Evolutionary conservation across 352 stramenopile species (phyloP).

Genomic region (Globisporangium paroecandrum): DNA sequence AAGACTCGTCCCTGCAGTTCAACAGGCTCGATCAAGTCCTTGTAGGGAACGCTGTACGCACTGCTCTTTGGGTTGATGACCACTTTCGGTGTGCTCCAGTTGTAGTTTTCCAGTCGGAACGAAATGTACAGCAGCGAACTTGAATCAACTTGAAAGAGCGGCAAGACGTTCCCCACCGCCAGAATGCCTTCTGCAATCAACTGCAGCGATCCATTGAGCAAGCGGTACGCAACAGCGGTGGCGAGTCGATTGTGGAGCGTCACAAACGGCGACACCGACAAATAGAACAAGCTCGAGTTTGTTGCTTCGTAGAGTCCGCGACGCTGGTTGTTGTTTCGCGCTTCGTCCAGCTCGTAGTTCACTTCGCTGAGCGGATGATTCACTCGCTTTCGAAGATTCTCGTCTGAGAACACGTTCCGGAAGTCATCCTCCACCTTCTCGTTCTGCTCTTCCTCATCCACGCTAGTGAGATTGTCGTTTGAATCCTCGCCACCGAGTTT

Average conservation of each 20-base stretch:
- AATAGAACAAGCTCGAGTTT: constrained; percentile 81
- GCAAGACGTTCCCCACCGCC: constrained; percentile 77
- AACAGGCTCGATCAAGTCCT: constrained; percentile 69
- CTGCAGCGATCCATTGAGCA: constrained; percentile 81
- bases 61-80: constrained; percentile 76
- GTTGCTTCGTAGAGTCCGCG: constrained; percentile 79
- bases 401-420: constrained; percentile 65
- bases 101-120: constrained; percentile 87
- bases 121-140: constrained; percentile 68
- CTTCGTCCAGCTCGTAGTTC: constrained; percentile 82
- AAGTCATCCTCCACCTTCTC: constrained; percentile 82
- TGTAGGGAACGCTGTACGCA: constrained; percentile 72
- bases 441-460: constrained; percentile 51
- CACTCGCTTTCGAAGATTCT: constrained; percentile 41
- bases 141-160: constrained; percentile 80
- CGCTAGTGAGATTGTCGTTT: constrained; percentile 23
- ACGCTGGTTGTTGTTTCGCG: constrained; percentile 64
- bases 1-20: constrained; percentile 69
- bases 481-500: constrained; percentile 20
- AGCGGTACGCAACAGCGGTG: constrained; percentile 77
- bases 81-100: constrained; percentile 75
- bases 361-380: constrained; percentile 60
- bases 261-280: constrained; percentile 80
- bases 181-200: constrained; percentile 83
- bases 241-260: constrained; percentile 83